These are phyloP conservation scores for Pseudogymnoascus sp. DNA, from an alignment of 2,329 filamentous ascomycete species.

Conservation along the genomic window DNA sequence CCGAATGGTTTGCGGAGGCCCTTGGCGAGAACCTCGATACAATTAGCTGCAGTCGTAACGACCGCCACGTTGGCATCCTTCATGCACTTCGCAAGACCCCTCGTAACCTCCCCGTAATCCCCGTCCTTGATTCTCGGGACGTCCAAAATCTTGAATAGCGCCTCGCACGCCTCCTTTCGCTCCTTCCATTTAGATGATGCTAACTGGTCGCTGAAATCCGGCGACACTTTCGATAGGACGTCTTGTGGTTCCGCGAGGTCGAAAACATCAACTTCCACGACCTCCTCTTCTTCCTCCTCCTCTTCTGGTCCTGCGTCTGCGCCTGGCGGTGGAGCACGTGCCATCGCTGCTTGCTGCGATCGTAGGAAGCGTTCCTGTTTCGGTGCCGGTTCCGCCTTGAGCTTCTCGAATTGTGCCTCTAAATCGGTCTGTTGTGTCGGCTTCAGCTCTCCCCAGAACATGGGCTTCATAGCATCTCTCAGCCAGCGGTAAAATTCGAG, in stretches of 20 bases:
- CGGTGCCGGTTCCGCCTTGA: constrained; percentile 77
- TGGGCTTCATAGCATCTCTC: constrained; percentile 93
- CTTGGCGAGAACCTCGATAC: constrained; percentile 81
- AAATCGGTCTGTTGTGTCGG: constrained; percentile 91
- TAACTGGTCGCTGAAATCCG: constrained; percentile 74
- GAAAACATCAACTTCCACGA: constrained; percentile 69
- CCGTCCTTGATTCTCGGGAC: constrained; percentile 88
- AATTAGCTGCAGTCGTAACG: constrained; percentile 86
- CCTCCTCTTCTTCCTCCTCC: constrained; percentile 53
- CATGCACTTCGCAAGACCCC: constrained; percentile 89
- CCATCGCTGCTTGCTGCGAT: constrained; percentile 79
- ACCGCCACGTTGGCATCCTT: constrained; percentile 97
- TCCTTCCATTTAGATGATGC: constrained; percentile 98
- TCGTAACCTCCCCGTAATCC: constrained; percentile 76
- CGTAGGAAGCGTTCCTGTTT: constrained; percentile 86
- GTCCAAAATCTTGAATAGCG: constrained; percentile 66
- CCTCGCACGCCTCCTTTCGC: constrained; percentile 87
- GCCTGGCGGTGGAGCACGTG: constrained; percentile 55
- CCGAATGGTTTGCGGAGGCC: constrained; percentile 71
- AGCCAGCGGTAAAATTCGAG: constrained; percentile 97
- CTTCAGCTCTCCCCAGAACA: constrained; percentile 95
- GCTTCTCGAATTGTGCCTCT: constrained; percentile 87
- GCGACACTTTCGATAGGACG: constrained; percentile 71
- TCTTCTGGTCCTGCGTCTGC: constrained; percentile 52
- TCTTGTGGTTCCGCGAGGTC: constrained; percentile 83